These are phyloP conservation scores for Gillenia trifoliata DNA, from an alignment of 306 rosid species.

Conservation along the genomic window DNA sequence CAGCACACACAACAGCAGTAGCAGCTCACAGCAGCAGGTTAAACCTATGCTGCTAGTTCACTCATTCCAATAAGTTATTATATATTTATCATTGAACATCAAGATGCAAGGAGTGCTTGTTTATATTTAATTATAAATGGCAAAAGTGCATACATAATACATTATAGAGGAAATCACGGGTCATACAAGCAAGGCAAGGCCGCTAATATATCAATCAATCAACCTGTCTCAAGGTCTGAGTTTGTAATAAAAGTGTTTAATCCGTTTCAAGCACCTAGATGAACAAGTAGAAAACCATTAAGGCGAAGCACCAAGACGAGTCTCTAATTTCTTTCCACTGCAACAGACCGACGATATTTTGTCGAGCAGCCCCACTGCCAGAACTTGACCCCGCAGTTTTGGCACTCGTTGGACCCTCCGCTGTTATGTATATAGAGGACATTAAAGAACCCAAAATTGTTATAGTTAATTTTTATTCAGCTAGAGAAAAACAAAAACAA, in stretches of 20 bases:
- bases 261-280: constrained; percentile 4
- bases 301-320: constrained; percentile 22
- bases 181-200: not conserved
- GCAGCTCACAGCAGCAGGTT: too few relatives aligned
- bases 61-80: too few relatives aligned
- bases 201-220: not conserved
- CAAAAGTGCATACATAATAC: too few relatives aligned
- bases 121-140: too few relatives aligned
- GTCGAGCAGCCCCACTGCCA: constrained; percentile 23
- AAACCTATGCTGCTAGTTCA: too few relatives aligned
- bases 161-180: not conserved
- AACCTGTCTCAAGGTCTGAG: not conserved
- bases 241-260: not conserved
- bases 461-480: not conserved
- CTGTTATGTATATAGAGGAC: constrained; percentile 8
- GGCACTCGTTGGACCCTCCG: constrained; percentile 16
- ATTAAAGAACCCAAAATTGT: not conserved
- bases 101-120: too few relatives aligned
- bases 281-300: constrained; percentile 21
- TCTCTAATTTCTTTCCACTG: constrained; percentile 5
- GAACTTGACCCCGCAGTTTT: constrained; percentile 1
- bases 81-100: too few relatives aligned
- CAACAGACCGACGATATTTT: constrained; percentile 30
- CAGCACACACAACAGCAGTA: too few relatives aligned
- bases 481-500: too few relatives aligned